Evolutionary conservation across 352 stramenopile genomes (phyloP).

Genomic region (Pythium utonaiense): DNA sequence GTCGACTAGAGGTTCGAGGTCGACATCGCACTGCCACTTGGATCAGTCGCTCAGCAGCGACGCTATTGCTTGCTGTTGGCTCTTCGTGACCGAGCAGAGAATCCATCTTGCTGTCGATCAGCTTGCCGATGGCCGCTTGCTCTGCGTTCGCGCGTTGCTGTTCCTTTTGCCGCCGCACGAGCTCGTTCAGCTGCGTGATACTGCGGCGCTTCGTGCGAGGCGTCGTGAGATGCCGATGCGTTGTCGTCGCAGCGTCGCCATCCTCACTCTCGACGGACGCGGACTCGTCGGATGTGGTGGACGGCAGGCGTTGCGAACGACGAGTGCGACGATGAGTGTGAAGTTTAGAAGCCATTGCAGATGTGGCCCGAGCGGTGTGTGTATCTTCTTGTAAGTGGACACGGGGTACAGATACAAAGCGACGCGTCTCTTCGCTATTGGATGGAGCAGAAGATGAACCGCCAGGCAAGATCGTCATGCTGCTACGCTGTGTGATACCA

Average conservation of each 20-base stretch:
- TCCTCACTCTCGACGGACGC: neutral
- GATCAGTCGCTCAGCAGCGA: slow-evolving; percentile 22
- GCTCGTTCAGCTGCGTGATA: slow-evolving; percentile 20
- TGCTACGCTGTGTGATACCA: too few species aligned
- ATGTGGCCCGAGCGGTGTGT: too few species aligned
- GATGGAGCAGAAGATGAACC: too few species aligned
- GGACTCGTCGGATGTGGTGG: slow-evolving; percentile 1
- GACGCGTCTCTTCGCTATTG: neutral
- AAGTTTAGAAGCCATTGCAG: neutral
- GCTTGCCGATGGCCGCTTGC: neutral
- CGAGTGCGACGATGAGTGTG: neutral
- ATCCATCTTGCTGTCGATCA: slow-evolving; percentile 11
- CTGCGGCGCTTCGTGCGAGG: slow-evolving; percentile 21
- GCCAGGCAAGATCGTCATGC: too few species aligned
- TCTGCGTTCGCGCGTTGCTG: neutral
- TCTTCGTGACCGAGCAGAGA: neutral
- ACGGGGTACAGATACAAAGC: too few species aligned
- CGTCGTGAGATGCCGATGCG: slow-evolving; percentile 5
- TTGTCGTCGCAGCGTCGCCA: neutral
- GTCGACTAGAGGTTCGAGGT: slow-evolving; percentile 25
- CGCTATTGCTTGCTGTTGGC: neutral
- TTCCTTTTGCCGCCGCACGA: slow-evolving; percentile 17
- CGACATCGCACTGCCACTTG: slow-evolving; percentile 61
- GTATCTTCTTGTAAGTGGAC: too few species aligned
- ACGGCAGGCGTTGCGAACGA: neutral